Evolutionary conservation across 179 eudicot species (phyloP).

Genomic region (Nepenthes alata): DNA sequence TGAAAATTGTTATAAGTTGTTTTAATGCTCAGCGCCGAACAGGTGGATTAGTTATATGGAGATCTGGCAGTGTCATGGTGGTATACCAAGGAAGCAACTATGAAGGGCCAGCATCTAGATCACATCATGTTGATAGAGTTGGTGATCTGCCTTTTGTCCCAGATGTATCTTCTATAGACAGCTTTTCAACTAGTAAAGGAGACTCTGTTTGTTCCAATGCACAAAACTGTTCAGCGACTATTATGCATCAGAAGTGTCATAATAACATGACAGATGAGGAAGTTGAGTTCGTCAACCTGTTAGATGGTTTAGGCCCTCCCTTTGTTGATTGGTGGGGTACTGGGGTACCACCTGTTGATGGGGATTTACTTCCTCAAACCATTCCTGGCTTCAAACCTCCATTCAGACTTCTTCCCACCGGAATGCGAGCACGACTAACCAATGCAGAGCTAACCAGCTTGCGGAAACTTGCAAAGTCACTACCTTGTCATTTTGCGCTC

Average conservation of each 20-base stretch:
- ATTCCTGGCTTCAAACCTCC: conserved; percentile 80
- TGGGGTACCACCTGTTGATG: conserved; percentile 89
- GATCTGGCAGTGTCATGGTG: conserved; percentile 98
- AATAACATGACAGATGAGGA: conserved; percentile 63
- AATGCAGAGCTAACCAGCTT: conserved; percentile 78
- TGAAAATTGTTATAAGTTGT: background rate
- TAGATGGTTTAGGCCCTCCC: conserved; percentile 90
- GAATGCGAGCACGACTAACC: conserved; percentile 69
- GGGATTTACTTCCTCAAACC: conserved; percentile 80
- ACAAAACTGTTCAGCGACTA: conserved; percentile 16
- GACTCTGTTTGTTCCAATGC: conserved; percentile 15
- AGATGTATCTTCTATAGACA: conserved; percentile 36
- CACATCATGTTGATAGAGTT: conserved; percentile 21
- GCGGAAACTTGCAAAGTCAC: conserved; percentile 76
- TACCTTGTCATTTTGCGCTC: conserved; percentile 98
- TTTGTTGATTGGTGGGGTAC: conserved; percentile 99
- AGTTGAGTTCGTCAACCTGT: conserved; percentile 51
- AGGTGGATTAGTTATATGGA: conserved; percentile 86
- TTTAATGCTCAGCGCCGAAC: conserved; percentile 69
- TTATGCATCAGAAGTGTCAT: conserved; percentile 13
- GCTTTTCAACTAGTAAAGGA: conserved; percentile 8
- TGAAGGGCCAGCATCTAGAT: conserved; percentile 47
- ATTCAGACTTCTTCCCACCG: conserved; percentile 80
- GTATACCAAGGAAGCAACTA: conserved; percentile 80
- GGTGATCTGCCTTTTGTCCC: conserved; percentile 35